Evolutionary conservation across 495 filamentous ascomycete species (phyloP).

Genomic region (Penicillium longicatenatum): DNA sequence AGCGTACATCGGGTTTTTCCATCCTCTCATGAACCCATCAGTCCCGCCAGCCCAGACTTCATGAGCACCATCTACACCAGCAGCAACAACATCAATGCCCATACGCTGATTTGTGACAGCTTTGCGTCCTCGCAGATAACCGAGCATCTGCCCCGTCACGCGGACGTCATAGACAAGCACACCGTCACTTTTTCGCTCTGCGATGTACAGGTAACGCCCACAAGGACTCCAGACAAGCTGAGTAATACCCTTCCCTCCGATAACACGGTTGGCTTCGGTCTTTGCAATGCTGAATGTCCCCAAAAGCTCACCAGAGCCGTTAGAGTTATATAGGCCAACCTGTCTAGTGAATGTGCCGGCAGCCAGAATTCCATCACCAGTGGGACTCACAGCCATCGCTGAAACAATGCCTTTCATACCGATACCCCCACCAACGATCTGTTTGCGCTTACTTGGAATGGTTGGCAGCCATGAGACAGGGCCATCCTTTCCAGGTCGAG

Average conservation of each 20-base stretch:
- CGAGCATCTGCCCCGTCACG: slow-evolving; percentile 66
- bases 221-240: slow-evolving; percentile 81
- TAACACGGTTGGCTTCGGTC: slow-evolving; percentile 39
- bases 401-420: slow-evolving; percentile 86
- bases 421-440: slow-evolving; percentile 66
- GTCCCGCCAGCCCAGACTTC: slow-evolving; percentile 84
- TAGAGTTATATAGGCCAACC: slow-evolving; percentile 74
- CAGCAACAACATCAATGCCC: slow-evolving; percentile 64
- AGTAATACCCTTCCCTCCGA: slow-evolving; percentile 70
- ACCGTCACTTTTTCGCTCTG: slow-evolving; percentile 76
- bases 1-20: slow-evolving; percentile 61
- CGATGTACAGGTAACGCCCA: slow-evolving; percentile 83
- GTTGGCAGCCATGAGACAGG: slow-evolving; percentile 68
- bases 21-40: slow-evolving; percentile 77
- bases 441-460: slow-evolving; percentile 72
- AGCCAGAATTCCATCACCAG: slow-evolving; percentile 62
- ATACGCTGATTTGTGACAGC: slow-evolving; percentile 78
- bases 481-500: slow-evolving; percentile 58
- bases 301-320: slow-evolving; percentile 64
- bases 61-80: slow-evolving; percentile 52
- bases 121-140: slow-evolving; percentile 68
- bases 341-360: slow-evolving; percentile 80
- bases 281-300: slow-evolving; percentile 62
- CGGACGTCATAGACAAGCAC: slow-evolving; percentile 84
- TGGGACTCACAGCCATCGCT: slow-evolving; percentile 56